phyloP scores from a whole-genome alignment of 2,329 filamentous ascomycete genomes.

The Claviceps humidiphila region DNA sequence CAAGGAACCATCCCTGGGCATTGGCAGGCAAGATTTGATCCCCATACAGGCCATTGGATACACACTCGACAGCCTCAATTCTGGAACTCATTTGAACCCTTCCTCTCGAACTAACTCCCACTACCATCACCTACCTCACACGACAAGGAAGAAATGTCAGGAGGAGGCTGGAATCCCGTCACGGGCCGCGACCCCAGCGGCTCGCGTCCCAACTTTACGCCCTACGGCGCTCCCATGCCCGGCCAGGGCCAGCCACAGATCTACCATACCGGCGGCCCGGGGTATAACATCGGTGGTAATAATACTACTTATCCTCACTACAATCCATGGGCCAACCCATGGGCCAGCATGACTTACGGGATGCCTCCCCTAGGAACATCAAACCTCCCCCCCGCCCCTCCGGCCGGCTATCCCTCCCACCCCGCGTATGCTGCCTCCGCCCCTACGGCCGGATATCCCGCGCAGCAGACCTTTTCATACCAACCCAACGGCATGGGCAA shows the following conservation, averaged over 20 bases:
- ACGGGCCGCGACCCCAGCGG: conserved; percentile 24
- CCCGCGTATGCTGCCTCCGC: conserved; percentile 1
- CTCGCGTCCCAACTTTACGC: conserved; percentile 19
- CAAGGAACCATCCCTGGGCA: conserved; percentile 19
- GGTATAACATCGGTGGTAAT: conserved; percentile 16
- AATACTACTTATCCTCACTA: conserved; percentile 10
- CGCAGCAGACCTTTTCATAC: conserved; percentile 16
- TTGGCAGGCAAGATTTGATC: conserved; percentile 23
- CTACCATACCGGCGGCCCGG: conserved; percentile 23
- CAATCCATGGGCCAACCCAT: conserved; percentile 11
- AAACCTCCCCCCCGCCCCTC: conserved; percentile 4
- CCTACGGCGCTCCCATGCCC: conserved; percentile 20
- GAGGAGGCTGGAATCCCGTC: conserved; percentile 26
- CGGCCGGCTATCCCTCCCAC: conserved; percentile 12
- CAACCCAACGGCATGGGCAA: conserved; percentile 26
- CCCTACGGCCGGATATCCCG: conserved; percentile 13
- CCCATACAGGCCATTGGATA: conserved; percentile 17
- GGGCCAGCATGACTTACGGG: conserved; percentile 16
- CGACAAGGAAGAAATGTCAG: conserved; percentile 15
- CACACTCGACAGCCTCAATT: conserved; percentile 23
- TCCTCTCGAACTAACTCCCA: not conserved
- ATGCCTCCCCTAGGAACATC: conserved; percentile 10
- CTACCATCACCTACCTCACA: no score
- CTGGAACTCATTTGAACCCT: conserved; percentile 5
- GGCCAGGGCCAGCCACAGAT: conserved; percentile 25